Evolutionary conservation across 176 grass and related monocot species (phyloP), one percentile per base, ranked within the genome.

Genomic region (Paspalum notatum): DNA sequence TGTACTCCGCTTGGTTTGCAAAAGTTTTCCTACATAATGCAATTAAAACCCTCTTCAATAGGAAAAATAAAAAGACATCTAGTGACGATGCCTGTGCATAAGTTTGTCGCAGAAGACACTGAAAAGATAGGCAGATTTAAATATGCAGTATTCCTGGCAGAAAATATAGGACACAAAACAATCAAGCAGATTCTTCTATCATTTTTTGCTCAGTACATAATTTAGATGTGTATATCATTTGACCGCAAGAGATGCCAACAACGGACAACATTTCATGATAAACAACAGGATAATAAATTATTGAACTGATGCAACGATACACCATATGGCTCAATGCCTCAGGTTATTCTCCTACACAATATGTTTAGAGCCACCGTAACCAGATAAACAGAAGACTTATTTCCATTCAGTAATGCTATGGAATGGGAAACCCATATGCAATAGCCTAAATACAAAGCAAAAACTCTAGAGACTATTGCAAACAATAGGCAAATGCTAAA

Each of bases 1-100:
- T 98, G 96, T 75, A 92, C 78, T 77, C 92, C 96, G 86, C 91
- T 98, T 72, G 96, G 92, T 51, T 98, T 93, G 88, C 96, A 98
- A 83, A 98, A 91, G 66, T 98, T 98, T 90, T 98, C 96, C 95
- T 98, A 74, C 72, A 45, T 25, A 81, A 72, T 54, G 51, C 56
- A 77, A 68, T 45, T 27, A 74, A 55, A 79, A 76, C 61, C 6
- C 20, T 75, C 63, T 77, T 44, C 71, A 74, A 76, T 44, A 13
- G 64, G 32, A 32, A 32, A 32, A 32, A 41, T 76, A 69, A 69
- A 87, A 11, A 59, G 50, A 57, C 24, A 62, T 41, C 57, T n/a
- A 46, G 55, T 67, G 27, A 70, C 58, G 20, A 69, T 85, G n/a
- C 11, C 5, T 22, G 18, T 52, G 46, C 25, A 76, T 44, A 81